Conservation (phyloP, 2,329 filamentous ascomycete genomes). For the Alternaria sp. region DNA sequence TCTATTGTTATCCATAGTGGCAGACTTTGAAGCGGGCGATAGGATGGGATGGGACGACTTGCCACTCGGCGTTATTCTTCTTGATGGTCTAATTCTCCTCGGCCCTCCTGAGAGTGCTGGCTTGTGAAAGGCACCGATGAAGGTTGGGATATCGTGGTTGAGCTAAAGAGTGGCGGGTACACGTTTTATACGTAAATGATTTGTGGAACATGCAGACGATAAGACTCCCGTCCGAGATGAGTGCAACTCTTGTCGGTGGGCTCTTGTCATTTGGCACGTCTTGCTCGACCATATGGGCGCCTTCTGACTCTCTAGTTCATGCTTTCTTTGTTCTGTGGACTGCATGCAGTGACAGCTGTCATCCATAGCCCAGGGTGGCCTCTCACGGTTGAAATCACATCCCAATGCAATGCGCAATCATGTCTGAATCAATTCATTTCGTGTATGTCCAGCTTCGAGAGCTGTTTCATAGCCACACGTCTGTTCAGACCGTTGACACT, state of each 20-base stretch:
- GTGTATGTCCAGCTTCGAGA: slow-evolving; percentile 23
- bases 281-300: not conserved
- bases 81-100: not conserved
- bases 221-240: not conserved
- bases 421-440: slow-evolving; percentile 34
- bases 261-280: not conserved
- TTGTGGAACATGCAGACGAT: not conserved
- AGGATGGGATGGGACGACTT: not conserved
- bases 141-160: not conserved
- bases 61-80: not conserved
- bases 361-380: not conserved
- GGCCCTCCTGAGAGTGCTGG: not conserved
- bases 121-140: not conserved
- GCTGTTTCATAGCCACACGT: slow-evolving; percentile 36
- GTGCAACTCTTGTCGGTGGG: not conserved
- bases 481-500: slow-evolving; percentile 13
- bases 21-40: not conserved
- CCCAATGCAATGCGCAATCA: not conserved
- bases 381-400: not conserved
- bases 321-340: not conserved
- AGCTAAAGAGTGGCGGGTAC: not conserved
- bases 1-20: not conserved
- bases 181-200: not conserved
- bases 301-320: not conserved
- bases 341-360: not conserved